Conservation (phyloP, 2,329 filamentous ascomycete genomes). For the Alternaria dauci region DNA sequence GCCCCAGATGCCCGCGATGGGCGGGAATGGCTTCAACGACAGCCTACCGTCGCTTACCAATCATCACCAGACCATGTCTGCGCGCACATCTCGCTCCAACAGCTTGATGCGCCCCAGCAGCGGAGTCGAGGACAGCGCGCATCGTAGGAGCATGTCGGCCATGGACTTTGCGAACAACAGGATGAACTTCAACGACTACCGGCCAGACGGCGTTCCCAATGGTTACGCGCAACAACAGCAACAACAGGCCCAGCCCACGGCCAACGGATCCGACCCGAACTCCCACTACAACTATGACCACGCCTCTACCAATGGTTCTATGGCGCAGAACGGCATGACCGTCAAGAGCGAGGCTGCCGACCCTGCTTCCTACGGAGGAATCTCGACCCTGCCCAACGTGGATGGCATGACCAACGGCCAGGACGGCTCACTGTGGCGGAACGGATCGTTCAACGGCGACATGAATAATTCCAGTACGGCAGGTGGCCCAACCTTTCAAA, state of each 20-base stretch:
- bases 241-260: constrained; percentile 13
- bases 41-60: constrained; percentile 51
- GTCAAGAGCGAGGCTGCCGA: constrained; percentile 46
- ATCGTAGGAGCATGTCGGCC: constrained; percentile 48
- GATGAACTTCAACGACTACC: constrained; percentile 50
- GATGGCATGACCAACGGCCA: constrained; percentile 48
- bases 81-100: constrained; percentile 59
- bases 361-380: constrained; percentile 43
- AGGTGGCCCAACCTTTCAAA: constrained; percentile 56
- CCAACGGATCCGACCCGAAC: constrained; percentile 29
- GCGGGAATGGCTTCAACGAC: constrained; percentile 47
- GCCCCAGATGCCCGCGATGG: constrained; percentile 45
- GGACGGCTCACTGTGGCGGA: constrained; percentile 55
- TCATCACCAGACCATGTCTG: constrained; percentile 56
- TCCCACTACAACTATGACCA: constrained; percentile 48
- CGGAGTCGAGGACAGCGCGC: constrained; percentile 43
- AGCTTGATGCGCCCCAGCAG: constrained; percentile 56
- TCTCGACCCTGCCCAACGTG: constrained; percentile 47
- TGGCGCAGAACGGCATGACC: constrained; percentile 47
- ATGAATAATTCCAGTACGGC: constrained; percentile 56
- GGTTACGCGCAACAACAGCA: constrained; percentile 33
- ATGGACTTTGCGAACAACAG: constrained; percentile 46
- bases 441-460: constrained; percentile 52
- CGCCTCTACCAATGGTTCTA: constrained; percentile 39
- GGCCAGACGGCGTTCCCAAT: constrained; percentile 41